A percentile compares a stretch with the other conserved stretches of the same genome.
Conservation (phyloP, 345 rosid genomes). For the Sonneratia caseolaris region DNA sequence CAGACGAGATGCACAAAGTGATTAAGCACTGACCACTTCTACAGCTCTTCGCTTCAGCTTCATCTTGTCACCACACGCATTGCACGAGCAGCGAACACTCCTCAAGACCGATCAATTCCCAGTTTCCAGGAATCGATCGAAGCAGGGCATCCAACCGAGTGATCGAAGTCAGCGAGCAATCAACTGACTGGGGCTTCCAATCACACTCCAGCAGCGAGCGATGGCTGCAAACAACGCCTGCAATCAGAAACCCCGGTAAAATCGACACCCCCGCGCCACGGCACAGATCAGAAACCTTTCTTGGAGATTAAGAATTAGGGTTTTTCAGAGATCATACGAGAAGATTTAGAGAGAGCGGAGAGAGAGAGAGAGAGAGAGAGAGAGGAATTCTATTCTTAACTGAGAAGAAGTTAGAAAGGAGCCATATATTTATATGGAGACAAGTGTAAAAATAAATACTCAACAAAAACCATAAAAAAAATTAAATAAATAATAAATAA, state of each 20-base stretch:
- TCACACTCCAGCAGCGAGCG: conserved; percentile 14
- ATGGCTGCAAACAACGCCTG: neutral
- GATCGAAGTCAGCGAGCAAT: neutral
- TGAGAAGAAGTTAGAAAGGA: conserved; percentile 1
- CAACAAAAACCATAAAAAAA: neutral
- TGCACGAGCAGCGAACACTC: conserved; percentile 20
- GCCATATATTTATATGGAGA: conserved; percentile 4
- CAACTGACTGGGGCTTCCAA: conserved; percentile 14
- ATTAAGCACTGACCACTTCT: conserved; percentile 60
- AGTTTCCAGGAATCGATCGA: conserved; percentile 43
- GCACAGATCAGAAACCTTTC: neutral
- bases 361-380: conserved; percentile 3
- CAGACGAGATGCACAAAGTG: neutral
- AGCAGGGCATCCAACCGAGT: neutral
- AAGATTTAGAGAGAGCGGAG: conserved; percentile 3
- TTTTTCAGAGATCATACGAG: conserved; percentile 15
- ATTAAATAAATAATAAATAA: too few species aligned
- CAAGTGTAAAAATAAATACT: neutral
- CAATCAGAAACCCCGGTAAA: neutral
- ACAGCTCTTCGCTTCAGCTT: conserved; percentile 68
- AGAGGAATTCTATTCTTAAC: conserved; percentile 13
- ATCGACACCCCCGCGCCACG: neutral
- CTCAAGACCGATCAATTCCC: conserved; percentile 46
- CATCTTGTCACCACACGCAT: conserved; percentile 54
- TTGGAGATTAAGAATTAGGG: conserved; percentile 14